Evolutionary conservation across 257 asterid species (phyloP).

Genomic region (Handroanthus guayacan): DNA sequence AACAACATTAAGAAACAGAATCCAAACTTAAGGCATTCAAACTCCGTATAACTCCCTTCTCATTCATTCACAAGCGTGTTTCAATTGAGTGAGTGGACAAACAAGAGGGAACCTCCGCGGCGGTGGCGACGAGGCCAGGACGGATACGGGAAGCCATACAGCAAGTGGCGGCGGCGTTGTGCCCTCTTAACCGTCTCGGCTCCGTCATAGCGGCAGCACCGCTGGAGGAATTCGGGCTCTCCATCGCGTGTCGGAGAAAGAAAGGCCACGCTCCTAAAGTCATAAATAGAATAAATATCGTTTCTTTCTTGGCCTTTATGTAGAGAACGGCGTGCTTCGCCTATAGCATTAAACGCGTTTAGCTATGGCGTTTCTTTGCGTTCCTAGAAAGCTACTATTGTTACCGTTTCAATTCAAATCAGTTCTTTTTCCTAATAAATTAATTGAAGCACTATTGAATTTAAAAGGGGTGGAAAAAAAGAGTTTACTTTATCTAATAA

Average conservation of each 20-base stretch:
- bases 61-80: not conserved
- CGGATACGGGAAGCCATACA: conserved; percentile 77
- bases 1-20: not conserved
- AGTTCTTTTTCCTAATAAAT: too few species aligned
- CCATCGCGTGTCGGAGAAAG: not conserved
- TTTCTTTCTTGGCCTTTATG: not conserved
- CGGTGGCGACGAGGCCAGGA: conserved; percentile 81
- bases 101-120: conserved; percentile 63
- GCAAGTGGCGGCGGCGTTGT: conserved; percentile 74
- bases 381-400: not conserved
- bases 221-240: conserved; percentile 8
- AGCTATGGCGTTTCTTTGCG: too few species aligned
- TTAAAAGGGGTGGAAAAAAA: too few species aligned
- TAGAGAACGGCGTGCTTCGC: not conserved
- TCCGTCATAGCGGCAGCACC: conserved; percentile 52
- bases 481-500: too few species aligned
- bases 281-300: not conserved
- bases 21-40: too few species aligned
- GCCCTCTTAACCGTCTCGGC: conserved; percentile 79
- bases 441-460: too few species aligned
- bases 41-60: not conserved
- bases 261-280: not conserved
- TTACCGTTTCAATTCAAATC: not conserved
- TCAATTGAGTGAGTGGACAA: not conserved
- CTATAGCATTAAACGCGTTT: not conserved